Base-by-base conservation (phyloP, 2,329 filamentous ascomycete genomes). In the Aciculosporium take region DNA sequence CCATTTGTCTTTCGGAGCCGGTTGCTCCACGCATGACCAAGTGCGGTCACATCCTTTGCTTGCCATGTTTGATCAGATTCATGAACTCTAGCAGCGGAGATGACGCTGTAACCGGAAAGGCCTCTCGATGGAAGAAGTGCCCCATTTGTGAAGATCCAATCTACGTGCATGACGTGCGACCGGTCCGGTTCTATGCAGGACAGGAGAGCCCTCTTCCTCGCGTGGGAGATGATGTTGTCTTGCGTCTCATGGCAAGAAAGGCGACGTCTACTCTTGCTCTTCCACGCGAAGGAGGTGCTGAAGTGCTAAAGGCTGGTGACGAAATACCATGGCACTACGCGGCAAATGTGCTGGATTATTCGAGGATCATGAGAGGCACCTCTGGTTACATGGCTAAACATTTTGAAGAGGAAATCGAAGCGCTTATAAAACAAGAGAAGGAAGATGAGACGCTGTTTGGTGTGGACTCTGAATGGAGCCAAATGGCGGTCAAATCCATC, bases 1-100 rank as follows among this genome's bases (percentile, higher is more conserved):
- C 91, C 0, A 98, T 98, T 41, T 98, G 91, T 56, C 74, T 98
- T 23, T 94, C 84, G 2, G 84, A 84, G 42, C 91, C 91, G 1
- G 85, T 94, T 15, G 91, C 91, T 7, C 88, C 91, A 25, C 79
- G 91, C 42, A 98, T 98, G 89, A 88, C 91, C 32, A 89, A 81
- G 56, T 98, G 91, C 55, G 91, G 91, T 1, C 91, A 98, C 57
- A 94, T 98, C 10, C 96, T 95, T 59, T 98, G 91, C 57, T 67
- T 96, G 27, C 81, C 91, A 5, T 98, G 91, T 57, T 64, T 96
- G 46, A 85, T 96, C 48, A 81, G 91, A 38, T 98, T 93, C 58
- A 95, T 98, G 86, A 84, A 94, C 52, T 84, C 87, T 7, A 76
- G 74, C 3, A 76, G 72, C 20, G 81, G 83, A 43, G 80, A 84